Evolutionary conservation across 352 stramenopile genomes (phyloP).

Genomic region (Blastocystis sp.): DNA sequence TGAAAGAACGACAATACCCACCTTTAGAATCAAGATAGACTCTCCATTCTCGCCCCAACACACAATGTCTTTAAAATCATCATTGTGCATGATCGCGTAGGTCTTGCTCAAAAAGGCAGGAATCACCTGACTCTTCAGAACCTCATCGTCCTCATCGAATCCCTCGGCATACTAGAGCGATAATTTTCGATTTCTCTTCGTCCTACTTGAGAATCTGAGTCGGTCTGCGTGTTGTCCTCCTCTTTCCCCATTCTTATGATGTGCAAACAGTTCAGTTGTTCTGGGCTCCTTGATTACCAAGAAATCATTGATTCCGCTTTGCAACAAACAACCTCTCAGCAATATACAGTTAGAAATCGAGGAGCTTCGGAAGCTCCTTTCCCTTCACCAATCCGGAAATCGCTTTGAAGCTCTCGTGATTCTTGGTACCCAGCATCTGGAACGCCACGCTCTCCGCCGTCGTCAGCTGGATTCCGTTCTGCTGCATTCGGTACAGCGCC

Average conservation of each 20-base stretch:
- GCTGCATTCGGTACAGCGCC: slow-evolving; percentile 61
- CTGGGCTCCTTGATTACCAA: slow-evolving; percentile 13
- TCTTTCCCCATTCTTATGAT: slow-evolving; percentile 6
- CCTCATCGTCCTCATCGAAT: slow-evolving; percentile 56
- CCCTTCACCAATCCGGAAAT: slow-evolving; percentile 38
- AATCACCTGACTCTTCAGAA: slow-evolving; percentile 59
- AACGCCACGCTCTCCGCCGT: slow-evolving; percentile 44
- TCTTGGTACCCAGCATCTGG: slow-evolving; percentile 45
- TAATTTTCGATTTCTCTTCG: not conserved
- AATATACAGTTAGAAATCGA: slow-evolving; percentile 21
- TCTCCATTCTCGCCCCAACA: slow-evolving; percentile 70
- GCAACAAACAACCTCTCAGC: not conserved
- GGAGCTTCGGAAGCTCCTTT: slow-evolving; percentile 22
- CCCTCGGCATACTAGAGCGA: slow-evolving; percentile 30
- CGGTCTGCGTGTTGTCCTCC: slow-evolving; percentile 8
- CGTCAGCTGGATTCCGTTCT: slow-evolving; percentile 9
- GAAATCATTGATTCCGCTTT: not conserved
- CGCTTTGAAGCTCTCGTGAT: slow-evolving; percentile 13
- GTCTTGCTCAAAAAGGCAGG: slow-evolving; percentile 77
- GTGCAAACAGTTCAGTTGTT: not conserved
- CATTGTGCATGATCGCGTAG: slow-evolving; percentile 75
- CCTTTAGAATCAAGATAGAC: slow-evolving; percentile 67
- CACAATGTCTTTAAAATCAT: slow-evolving; percentile 65
- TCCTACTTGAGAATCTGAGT: slow-evolving; percentile 50
- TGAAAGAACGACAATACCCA: not conserved